Evolutionary conservation across 441 rosid species (phyloP), one percentile per base, ranked within the genome.

Genomic region (Euphorbia celastroides): DNA sequence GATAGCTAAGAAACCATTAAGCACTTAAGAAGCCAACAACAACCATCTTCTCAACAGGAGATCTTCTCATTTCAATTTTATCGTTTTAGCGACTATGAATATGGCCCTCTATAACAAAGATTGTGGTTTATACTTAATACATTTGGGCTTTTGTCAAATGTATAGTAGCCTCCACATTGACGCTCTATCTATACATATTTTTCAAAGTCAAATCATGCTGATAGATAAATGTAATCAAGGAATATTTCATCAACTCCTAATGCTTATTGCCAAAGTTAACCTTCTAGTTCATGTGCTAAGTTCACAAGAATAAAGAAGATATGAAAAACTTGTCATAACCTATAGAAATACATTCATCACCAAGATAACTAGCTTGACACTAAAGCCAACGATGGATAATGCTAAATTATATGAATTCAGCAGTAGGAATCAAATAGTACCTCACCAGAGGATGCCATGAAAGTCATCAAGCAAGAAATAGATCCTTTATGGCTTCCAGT

Each of bases 401-500:
- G 38, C n/a, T 20, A 26, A 14, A 44, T 50, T 27, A 70, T 30
- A 73, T 5, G n/a, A 57, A 31, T n/a, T 52, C 23, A 68, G 34
- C 12, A 51, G 22, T 11, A 66, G 63, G 73, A 74, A 50, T 27
- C 32, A 63, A 50, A 70, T 71, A 60, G 68, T 86, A 94, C 99
- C 94, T 94, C 99, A 57, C 99, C 94, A 68, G 97, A 89, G 63
- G 97, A 81, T 78, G 97, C 92, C 89, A 88, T 84, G 87, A 94
- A 92, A 83, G 93, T 91, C 96, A 94, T 91, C 79, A 94, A 74
- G 83, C 99, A 94, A 69, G 88, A 70, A 68, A 94, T 92, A 8
- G 97, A 82, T 74, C 99, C 99, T 82, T 88, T 91, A 81, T 94
- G 99, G 48, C 99, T 96, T 34, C 97, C 99, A 12, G 92, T 91